phyloP scores from a whole-genome alignment of 441 rosid species.

The Populus hybrid region DNA sequence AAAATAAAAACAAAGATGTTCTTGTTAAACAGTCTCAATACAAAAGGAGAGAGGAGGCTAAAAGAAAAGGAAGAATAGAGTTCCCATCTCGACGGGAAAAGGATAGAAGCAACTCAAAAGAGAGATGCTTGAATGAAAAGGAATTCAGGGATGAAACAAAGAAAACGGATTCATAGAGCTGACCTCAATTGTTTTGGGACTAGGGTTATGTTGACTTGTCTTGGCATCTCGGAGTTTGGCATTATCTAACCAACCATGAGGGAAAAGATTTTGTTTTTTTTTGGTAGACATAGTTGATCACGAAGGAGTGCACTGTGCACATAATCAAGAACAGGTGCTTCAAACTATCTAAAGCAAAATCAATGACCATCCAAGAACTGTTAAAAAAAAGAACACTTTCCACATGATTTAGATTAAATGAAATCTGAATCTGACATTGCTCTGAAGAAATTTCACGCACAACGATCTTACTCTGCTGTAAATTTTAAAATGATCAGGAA shows the following conservation, averaged over 20 bases:
- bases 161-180: no score
- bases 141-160: no score
- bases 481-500: not conserved
- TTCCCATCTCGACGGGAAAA: not conserved
- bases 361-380: not conserved
- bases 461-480: not conserved
- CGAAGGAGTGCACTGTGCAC: not conserved
- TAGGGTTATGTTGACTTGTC: no score
- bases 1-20: no score
- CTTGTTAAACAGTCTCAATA: no score
- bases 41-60: no score
- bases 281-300: not conserved
- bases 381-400: not conserved
- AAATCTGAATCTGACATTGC: not conserved
- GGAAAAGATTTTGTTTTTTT: not conserved
- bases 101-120: not conserved
- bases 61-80: not conserved
- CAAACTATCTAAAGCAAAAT: not conserved
- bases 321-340: not conserved
- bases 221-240: not conserved
- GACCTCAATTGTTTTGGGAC: no score
- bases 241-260: not conserved
- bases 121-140: not conserved
- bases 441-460: not conserved
- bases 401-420: not conserved